Conservation (phyloP, 257 asterid genomes). For the Ligustrum vulgare region DNA sequence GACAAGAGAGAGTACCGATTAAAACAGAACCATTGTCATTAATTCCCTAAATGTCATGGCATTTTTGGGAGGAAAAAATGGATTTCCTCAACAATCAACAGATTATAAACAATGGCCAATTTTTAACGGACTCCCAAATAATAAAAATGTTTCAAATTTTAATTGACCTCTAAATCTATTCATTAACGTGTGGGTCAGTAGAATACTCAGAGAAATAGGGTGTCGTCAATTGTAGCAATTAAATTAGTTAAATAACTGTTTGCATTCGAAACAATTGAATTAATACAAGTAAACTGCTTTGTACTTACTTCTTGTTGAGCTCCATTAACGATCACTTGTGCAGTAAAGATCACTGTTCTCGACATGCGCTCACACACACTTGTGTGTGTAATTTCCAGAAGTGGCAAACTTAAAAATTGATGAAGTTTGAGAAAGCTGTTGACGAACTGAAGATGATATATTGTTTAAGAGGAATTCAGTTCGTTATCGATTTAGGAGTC, state of each 20-base stretch:
- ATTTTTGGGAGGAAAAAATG: background rate
- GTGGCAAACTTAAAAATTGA: no score
- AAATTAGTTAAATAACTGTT: background rate
- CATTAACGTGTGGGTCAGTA: no score
- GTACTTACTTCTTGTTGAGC: background rate
- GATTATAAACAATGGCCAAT: background rate
- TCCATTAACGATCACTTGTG: background rate
- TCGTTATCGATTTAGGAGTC: no score
- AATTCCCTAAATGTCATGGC: background rate
- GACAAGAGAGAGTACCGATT: background rate
- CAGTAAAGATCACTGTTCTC: background rate
- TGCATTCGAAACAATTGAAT: background rate
- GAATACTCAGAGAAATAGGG: background rate
- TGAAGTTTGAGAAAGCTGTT: no score
- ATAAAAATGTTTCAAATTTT: no score
- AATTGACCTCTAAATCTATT: no score
- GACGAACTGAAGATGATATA: no score
- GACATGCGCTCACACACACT: no score
- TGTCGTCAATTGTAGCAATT: background rate
- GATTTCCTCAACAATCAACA: background rate
- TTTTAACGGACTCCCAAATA: background rate
- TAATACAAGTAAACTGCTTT: background rate
- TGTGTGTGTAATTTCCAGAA: no score
- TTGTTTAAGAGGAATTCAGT: no score
- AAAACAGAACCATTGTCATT: background rate